A percentile compares a stretch with the other conserved stretches of the same genome.
These are phyloP conservation scores for Puccinellia tenuiflora DNA, from an alignment of 176 grass and related monocot species.

Conservation along the genomic window DNA sequence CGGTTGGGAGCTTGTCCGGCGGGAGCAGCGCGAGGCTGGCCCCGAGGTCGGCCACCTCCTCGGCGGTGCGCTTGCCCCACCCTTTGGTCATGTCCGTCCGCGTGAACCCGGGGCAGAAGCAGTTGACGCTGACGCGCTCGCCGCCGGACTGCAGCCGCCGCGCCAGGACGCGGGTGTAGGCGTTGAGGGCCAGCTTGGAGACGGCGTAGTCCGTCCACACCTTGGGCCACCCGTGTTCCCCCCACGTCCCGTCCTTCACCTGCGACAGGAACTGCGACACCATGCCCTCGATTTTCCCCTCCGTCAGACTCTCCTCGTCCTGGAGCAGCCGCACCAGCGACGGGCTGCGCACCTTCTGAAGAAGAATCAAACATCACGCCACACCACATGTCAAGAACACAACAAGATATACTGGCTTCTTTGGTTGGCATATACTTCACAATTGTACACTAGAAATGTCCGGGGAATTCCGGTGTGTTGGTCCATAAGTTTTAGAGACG, in stretches of 20 bases:
- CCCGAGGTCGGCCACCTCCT: slow-evolving; percentile 57
- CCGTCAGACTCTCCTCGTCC: slow-evolving; percentile 65
- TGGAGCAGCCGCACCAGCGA: slow-evolving; percentile 32
- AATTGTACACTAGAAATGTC: background rate
- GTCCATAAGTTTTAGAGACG: background rate
- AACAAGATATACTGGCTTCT: background rate
- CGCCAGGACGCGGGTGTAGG: slow-evolving; percentile 74
- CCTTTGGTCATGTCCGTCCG: slow-evolving; percentile 76
- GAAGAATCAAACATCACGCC: background rate
- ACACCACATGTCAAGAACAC: background rate
- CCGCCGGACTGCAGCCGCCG: slow-evolving; percentile 40
- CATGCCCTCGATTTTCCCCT: slow-evolving; percentile 49
- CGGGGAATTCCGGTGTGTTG: background rate
- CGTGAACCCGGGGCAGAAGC: slow-evolving; percentile 97
- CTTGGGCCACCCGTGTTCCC: slow-evolving; percentile 62
- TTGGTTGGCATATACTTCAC: no score
- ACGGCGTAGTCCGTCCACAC: slow-evolving; percentile 95
- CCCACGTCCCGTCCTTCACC: slow-evolving; percentile 71
- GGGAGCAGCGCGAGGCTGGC: slow-evolving; percentile 45
- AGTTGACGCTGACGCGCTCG: slow-evolving; percentile 75
- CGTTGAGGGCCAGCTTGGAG: slow-evolving; percentile 90
- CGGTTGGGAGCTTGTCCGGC: slow-evolving; percentile 51
- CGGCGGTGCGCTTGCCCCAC: slow-evolving; percentile 53
- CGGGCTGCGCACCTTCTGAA: slow-evolving; percentile 64
- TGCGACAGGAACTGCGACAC: slow-evolving; percentile 64